Conservation (phyloP, 306 rosid genomes). For the Vigna nakashimae region DNA sequence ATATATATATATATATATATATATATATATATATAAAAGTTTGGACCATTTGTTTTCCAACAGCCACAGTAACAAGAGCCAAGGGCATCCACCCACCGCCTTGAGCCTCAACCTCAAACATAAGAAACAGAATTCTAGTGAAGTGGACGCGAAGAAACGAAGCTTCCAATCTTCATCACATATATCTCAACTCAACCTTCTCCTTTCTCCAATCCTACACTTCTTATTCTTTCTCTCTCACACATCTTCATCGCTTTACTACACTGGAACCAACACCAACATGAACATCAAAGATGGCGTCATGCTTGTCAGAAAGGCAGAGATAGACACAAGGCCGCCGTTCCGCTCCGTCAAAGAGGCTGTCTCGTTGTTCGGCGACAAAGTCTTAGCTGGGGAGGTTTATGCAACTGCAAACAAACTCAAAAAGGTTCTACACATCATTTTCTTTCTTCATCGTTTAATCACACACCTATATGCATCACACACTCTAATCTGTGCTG, state of each 20-base stretch:
- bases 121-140: slow-evolving; percentile 80
- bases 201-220: slow-evolving; percentile 21
- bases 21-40: not conserved
- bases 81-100: slow-evolving; percentile 62
- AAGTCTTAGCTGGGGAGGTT: slow-evolving; percentile 76
- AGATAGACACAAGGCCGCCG: slow-evolving; percentile 81
- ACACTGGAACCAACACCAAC: slow-evolving; percentile 13
- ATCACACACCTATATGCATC: no score
- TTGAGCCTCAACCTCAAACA: slow-evolving; percentile 45
- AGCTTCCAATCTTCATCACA: slow-evolving; percentile 55
- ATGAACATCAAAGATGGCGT: slow-evolving; percentile 55
- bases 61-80: slow-evolving; percentile 28
- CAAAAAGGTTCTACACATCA: slow-evolving; percentile 60
- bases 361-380: slow-evolving; percentile 78
- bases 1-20: no score
- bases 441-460: not conserved
- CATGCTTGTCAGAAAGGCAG: slow-evolving; percentile 60
- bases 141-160: slow-evolving; percentile 99
- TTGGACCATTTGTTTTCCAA: slow-evolving; percentile 39
- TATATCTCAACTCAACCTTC: slow-evolving; percentile 20
- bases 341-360: slow-evolving; percentile 93
- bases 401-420: slow-evolving; percentile 64
- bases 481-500: no score
- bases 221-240: slow-evolving; percentile 14
- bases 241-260: not conserved